A percentile compares a stretch with the other conserved stretches of the same genome.
Conservation (phyloP, 164 flowering plant species). For the Euptelea pleiosperma region DNA sequence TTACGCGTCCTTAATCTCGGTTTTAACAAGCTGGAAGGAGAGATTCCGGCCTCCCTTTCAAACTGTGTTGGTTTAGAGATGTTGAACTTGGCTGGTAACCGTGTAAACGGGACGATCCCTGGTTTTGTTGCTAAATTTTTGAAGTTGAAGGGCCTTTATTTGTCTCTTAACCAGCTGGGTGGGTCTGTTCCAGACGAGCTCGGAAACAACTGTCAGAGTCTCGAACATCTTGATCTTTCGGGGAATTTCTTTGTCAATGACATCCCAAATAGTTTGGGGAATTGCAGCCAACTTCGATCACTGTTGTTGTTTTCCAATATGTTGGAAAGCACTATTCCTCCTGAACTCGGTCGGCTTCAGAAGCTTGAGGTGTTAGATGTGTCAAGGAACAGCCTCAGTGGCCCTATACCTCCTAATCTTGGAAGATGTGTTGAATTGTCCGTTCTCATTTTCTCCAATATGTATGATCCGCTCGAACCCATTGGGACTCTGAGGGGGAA, state of each 20-base stretch:
- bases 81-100: constrained; percentile 57
- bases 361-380: constrained; percentile 68
- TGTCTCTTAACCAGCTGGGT: constrained; percentile 54
- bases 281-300: constrained; percentile 37
- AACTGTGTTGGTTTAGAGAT: constrained; percentile 35
- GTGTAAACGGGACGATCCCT: constrained; percentile 44
- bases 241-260: constrained; percentile 47
- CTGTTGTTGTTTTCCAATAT: constrained; percentile 58
- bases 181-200: constrained; percentile 51
- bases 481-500: constrained; percentile 6
- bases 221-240: constrained; percentile 67
- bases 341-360: constrained; percentile 51
- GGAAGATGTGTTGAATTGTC: constrained; percentile 45
- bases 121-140: constrained; percentile 39
- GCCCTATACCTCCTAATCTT: constrained; percentile 45
- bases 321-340: constrained; percentile 55
- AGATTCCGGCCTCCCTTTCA: constrained; percentile 37
- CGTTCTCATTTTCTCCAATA: constrained; percentile 64
- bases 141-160: constrained; percentile 46
- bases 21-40: constrained; percentile 44
- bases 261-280: constrained; percentile 58
- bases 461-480: constrained; percentile 38
- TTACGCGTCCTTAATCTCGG: constrained; percentile 58
- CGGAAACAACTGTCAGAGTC: constrained; percentile 45
- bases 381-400: constrained; percentile 62